Evolutionary conservation across 1,284 basidiomycete genomes (phyloP), one percentile per base, ranked within the genome.

Genomic region (Mycosarcoma mackinlayi): DNA sequence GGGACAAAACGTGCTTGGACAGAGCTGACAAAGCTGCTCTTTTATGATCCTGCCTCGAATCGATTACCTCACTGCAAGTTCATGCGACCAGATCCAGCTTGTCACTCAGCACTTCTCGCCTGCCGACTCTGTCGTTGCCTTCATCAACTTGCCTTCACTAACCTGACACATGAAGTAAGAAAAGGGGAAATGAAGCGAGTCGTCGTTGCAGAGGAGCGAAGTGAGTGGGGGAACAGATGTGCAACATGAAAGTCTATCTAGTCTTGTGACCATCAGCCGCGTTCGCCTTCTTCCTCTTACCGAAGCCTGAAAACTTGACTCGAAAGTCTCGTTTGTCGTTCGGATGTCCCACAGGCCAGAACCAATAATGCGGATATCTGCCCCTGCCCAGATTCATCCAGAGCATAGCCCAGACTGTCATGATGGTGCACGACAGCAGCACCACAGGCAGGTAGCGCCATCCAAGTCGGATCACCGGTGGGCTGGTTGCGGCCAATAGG

Each of bases 371-470:
- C 3, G 65, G 70, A 25, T 67, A 68, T 4, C 35, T 53, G 0
- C 57, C 50, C 6, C 71, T 47, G 0, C 68, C 74, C 18, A 72
- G 37, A 13, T 74, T 76, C 64, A 74, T 74, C 71, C 72, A 76
- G 2, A 74, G 23, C 54, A 73, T 56, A 6, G 64, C 63, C 74
- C 74, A 76, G 0, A 40, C 51, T 13, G 56, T 38, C 74, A 76
- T 74, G 44, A 76, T 58, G 40, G 64, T 59, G n/a, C 56, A 47
- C 0, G 63, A 53, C 8, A 76, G 52, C 33, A 74, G 21, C 3
- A 76, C 51, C 11, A 74, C 66, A 7, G 68, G 61, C 18, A 73
- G 11, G n/a, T 71, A 69, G 3, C 41, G 45, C 74, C 74, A 76
- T 7, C 74, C 71, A 3, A 76, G 38, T 25, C 37, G 48, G 37